These are phyloP conservation scores for Cryptococcus wingfieldii DNA, from an alignment of 1,284 basidiomycete genomes.

Conservation along the genomic window DNA sequence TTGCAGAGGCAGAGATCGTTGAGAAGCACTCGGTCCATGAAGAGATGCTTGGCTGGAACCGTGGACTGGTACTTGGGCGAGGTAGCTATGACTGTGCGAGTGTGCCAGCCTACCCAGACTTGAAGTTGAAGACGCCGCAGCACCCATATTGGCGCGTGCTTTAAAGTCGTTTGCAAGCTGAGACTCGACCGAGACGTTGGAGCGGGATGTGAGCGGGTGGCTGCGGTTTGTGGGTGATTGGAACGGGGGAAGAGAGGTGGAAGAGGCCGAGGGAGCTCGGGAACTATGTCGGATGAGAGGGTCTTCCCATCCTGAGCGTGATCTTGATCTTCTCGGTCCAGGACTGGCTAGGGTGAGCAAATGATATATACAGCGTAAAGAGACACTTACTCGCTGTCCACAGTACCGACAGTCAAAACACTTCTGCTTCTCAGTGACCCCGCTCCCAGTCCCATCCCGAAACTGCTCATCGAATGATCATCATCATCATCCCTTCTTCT, in stretches of 20 bases:
- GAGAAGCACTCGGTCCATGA: slow-evolving; percentile 36
- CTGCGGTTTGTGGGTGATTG: slow-evolving; percentile 34
- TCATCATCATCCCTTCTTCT: slow-evolving; percentile 78
- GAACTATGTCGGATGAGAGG: slow-evolving; percentile 31
- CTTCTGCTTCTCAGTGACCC: slow-evolving; percentile 56
- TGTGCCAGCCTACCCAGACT: slow-evolving; percentile 26
- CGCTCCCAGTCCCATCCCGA: slow-evolving; percentile 73
- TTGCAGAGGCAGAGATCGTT: slow-evolving; percentile 3
- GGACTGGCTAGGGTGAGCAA: slow-evolving; percentile 64
- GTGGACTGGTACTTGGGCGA: slow-evolving; percentile 12
- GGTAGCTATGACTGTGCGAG: background rate
- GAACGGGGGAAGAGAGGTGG: slow-evolving; percentile 62
- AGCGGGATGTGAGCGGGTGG: slow-evolving; percentile 61
- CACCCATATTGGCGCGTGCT: slow-evolving; percentile 63
- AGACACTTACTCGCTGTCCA: slow-evolving; percentile 46
- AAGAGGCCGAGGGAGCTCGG: slow-evolving; percentile 66
- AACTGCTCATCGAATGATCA: slow-evolving; percentile 83
- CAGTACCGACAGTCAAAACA: slow-evolving; percentile 39
- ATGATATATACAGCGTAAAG: background rate
- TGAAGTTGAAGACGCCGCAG: slow-evolving; percentile 16
- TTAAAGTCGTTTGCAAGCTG: slow-evolving; percentile 74
- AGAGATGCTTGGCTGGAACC: slow-evolving; percentile 36
- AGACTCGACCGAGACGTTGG: slow-evolving; percentile 74
- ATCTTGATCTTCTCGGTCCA: slow-evolving; percentile 58
- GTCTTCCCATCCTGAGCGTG: slow-evolving; percentile 24